Evolutionary conservation across 495 filamentous ascomycete species (phyloP).

Genomic region (Lindgomyces ingoldianus): DNA sequence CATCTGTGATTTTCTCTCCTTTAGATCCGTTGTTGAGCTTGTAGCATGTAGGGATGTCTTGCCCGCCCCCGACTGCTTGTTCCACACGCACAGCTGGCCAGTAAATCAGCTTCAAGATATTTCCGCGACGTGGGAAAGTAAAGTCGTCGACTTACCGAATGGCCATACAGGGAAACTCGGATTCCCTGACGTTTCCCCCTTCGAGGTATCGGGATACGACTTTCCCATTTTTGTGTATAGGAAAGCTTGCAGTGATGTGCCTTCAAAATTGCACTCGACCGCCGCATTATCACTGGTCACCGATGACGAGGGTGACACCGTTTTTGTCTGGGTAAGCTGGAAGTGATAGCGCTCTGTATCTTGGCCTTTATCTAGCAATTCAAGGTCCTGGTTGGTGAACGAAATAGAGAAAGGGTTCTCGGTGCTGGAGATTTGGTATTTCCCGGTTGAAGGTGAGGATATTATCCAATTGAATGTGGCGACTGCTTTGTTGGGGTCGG

Average conservation of each 20-base stretch:
- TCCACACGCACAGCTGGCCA: conserved; percentile 51
- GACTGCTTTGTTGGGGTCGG: conserved; percentile 37
- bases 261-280: conserved; percentile 54
- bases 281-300: conserved; percentile 41
- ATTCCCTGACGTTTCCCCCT: conserved; percentile 21
- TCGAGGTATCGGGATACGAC: conserved; percentile 41
- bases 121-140: no score
- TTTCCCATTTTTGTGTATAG: conserved; percentile 56
- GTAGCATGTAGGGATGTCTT: conserved; percentile 51
- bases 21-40: conserved; percentile 31
- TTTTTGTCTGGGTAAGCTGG: conserved; percentile 49
- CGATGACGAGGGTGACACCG: conserved; percentile 45
- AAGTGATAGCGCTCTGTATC: conserved; percentile 54
- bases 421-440: conserved; percentile 51
- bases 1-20: conserved; percentile 27
- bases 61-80: conserved; percentile 47
- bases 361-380: conserved; percentile 41
- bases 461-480: conserved; percentile 63
- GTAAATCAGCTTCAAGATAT: conserved; percentile 42
- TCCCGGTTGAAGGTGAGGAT: conserved; percentile 27
- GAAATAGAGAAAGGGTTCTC: conserved; percentile 53
- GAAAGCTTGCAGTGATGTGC: conserved; percentile 51
- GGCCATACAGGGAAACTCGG: conserved; percentile 30
- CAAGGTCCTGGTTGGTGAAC: conserved; percentile 48
- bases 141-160: conserved; percentile 29